phyloP scores from a whole-genome alignment of 192 early-diverging fungal species.

The Entomortierella parvispora region DNA sequence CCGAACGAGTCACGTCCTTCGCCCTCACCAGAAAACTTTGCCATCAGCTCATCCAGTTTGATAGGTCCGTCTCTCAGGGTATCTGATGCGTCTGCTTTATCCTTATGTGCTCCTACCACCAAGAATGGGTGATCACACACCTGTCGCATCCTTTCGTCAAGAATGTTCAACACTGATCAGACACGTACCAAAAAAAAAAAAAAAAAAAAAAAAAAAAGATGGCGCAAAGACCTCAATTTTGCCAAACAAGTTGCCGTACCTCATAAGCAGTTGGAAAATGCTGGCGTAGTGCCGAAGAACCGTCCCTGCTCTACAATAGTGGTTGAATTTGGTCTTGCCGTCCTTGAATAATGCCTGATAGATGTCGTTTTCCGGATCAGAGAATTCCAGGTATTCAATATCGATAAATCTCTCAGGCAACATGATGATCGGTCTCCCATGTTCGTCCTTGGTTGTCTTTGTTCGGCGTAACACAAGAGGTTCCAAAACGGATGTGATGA shows the following conservation, averaged over 20 bases:
- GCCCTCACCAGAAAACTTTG: slow-evolving; percentile 34
- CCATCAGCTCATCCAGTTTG: slow-evolving; percentile 55
- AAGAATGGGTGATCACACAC: slow-evolving; percentile 74
- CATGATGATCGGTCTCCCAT: slow-evolving; percentile 83
- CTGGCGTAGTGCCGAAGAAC: slow-evolving; percentile 74
- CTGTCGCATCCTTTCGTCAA: slow-evolving; percentile 66
- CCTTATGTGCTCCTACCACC: slow-evolving; percentile 46
- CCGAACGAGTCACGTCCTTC: slow-evolving; percentile 41
- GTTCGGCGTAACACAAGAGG: slow-evolving; percentile 86
- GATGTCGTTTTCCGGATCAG: slow-evolving; percentile 71
- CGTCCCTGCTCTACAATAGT: slow-evolving; percentile 69
- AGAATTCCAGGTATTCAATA: slow-evolving; percentile 72
- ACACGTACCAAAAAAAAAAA: too few species aligned
- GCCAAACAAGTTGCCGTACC: too few species aligned
- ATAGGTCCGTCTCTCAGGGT: slow-evolving; percentile 45
- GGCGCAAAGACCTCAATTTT: too few species aligned
- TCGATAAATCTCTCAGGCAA: slow-evolving; percentile 74
- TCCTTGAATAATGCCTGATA: slow-evolving; percentile 75
- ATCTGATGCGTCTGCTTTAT: slow-evolving; percentile 15
- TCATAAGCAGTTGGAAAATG: slow-evolving; percentile 70
- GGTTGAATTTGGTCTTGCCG: slow-evolving; percentile 69
- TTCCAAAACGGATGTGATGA: slow-evolving; percentile 77
- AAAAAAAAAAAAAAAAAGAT: too few species aligned
- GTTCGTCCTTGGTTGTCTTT: slow-evolving; percentile 76
- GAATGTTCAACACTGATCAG: too few species aligned